Evolutionary conservation across 495 filamentous ascomycete genomes (phyloP).

Genomic region (Xanthoparmelia taractica): DNA sequence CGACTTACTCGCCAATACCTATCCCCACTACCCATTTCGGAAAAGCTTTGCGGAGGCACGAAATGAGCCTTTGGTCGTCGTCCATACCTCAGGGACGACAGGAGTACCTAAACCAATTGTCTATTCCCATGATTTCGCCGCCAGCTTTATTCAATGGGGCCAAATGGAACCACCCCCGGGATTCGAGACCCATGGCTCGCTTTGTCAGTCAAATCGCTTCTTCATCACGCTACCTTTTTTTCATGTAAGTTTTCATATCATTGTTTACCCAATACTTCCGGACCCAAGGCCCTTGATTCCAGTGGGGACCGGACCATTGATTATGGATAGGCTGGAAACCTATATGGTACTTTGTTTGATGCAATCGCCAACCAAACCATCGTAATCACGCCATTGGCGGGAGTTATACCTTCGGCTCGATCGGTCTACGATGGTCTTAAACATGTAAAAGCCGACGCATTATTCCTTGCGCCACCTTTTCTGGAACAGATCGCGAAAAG

Average conservation of each 20-base stretch:
- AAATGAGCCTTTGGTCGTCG: constrained; percentile 25
- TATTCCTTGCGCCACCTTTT: constrained; percentile 30
- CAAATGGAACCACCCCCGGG: constrained; percentile 3
- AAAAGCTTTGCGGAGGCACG: constrained; percentile 28
- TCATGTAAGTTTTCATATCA: neutral
- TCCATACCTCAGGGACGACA: constrained; percentile 9
- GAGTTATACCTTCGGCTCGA: neutral
- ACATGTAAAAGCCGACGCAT: constrained; percentile 20
- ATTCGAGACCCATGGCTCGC: neutral
- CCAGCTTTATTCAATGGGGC: neutral
- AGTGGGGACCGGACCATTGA: neutral
- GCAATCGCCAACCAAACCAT: neutral
- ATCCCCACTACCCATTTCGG: constrained; percentile 27
- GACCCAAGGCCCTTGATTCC: neutral
- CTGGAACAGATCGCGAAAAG: constrained; percentile 30
- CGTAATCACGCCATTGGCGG: neutral
- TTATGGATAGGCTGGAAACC: neutral
- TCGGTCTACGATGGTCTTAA: neutral
- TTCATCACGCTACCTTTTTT: neutral
- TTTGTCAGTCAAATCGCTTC: neutral
- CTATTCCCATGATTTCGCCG: neutral
- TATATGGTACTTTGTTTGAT: neutral
- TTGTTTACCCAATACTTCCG: too few species aligned
- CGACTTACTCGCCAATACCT: constrained; percentile 23
- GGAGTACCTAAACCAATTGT: constrained; percentile 1